Percentiles rank a stretch among this genome's conserved stretches.
Conservation (phyloP, 106 monocot genomes). For the Acanthochlamys bracteata region DNA sequence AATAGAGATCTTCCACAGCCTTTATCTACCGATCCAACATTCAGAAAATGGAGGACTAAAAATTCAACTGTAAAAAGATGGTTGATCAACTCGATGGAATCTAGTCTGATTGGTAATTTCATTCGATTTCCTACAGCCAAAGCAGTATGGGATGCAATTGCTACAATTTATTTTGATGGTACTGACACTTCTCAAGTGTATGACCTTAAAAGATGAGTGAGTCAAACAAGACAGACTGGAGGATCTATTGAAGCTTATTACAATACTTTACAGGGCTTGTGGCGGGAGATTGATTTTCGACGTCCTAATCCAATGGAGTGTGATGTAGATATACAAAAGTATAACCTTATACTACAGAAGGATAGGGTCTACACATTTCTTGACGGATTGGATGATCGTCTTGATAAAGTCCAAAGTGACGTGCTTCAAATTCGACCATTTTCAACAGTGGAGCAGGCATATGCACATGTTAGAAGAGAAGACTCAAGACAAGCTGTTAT, state of each 20-base stretch:
- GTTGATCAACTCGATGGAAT: not conserved
- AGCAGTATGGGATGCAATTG: not conserved
- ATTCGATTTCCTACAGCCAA: not conserved
- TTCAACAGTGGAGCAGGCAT: not conserved
- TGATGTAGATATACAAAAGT: not conserved
- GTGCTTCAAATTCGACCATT: not conserved
- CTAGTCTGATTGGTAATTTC: not conserved
- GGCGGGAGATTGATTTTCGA: slow-evolving; percentile 12
- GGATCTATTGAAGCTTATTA: slow-evolving; percentile 9
- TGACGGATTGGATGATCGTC: not conserved
- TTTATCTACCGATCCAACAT: not conserved
- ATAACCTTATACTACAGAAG: not conserved
- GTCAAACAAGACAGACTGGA: slow-evolving; percentile 1
- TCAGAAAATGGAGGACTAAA: not conserved
- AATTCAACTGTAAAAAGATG: not conserved
- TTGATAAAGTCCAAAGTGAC: not conserved
- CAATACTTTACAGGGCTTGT: slow-evolving; percentile 7
- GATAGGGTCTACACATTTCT: not conserved
- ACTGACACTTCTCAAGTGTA: not conserved
- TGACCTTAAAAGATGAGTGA: not conserved
- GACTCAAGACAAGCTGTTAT: not conserved
- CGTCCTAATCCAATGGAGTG: slow-evolving; percentile 4
- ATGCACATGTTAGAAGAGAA: not conserved
- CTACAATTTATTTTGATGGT: not conserved
- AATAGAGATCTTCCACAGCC: not conserved